phyloP scores from a whole-genome alignment of 495 filamentous ascomycete genomes.

The Saxophila tyrrhenica region DNA sequence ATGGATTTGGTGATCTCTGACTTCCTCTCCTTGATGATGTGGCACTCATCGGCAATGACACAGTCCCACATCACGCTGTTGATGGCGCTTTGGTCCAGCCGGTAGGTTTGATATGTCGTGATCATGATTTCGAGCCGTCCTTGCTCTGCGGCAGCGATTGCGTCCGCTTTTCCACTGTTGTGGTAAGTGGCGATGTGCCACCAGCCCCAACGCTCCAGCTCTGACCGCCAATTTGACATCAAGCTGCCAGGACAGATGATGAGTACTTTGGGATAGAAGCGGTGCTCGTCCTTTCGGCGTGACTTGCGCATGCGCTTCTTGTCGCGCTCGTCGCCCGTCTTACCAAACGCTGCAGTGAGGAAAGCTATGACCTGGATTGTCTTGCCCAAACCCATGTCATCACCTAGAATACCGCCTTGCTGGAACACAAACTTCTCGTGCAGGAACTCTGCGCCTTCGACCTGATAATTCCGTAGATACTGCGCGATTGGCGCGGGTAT shows the following conservation, averaged over 20 bases:
- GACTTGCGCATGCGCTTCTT: slow-evolving; percentile 86
- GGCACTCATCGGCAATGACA: slow-evolving; percentile 94
- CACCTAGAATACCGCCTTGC: slow-evolving; percentile 78
- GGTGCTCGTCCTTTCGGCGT: slow-evolving; percentile 39
- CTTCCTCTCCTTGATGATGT: slow-evolving; percentile 70
- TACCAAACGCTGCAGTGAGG: slow-evolving; percentile 84
- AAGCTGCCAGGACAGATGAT: slow-evolving; percentile 82
- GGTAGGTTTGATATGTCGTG: slow-evolving; percentile 87
- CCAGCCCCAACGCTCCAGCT: slow-evolving; percentile 86
- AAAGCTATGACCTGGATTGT: slow-evolving; percentile 96
- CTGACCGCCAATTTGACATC: slow-evolving; percentile 82
- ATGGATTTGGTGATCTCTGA: slow-evolving; percentile 75
- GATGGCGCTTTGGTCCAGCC: slow-evolving; percentile 57
- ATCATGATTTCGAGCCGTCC: slow-evolving; percentile 81
- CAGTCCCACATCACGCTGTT: slow-evolving; percentile 91
- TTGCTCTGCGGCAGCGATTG: slow-evolving; percentile 59
- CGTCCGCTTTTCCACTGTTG: slow-evolving; percentile 56
- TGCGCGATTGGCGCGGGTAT: slow-evolving; percentile 88
- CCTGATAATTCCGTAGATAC: slow-evolving; percentile 85
- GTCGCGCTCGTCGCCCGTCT: slow-evolving; percentile 85
- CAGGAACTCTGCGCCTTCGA: slow-evolving; percentile 74
- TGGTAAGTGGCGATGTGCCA: slow-evolving; percentile 84
- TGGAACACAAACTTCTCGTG: slow-evolving; percentile 89
- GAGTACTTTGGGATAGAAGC: slow-evolving; percentile 79
- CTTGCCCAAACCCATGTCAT: slow-evolving; percentile 97